Base-by-base conservation (phyloP, 1,284 basidiomycete genomes). In the Sporisorium iseilematis-ciliati region DNA sequence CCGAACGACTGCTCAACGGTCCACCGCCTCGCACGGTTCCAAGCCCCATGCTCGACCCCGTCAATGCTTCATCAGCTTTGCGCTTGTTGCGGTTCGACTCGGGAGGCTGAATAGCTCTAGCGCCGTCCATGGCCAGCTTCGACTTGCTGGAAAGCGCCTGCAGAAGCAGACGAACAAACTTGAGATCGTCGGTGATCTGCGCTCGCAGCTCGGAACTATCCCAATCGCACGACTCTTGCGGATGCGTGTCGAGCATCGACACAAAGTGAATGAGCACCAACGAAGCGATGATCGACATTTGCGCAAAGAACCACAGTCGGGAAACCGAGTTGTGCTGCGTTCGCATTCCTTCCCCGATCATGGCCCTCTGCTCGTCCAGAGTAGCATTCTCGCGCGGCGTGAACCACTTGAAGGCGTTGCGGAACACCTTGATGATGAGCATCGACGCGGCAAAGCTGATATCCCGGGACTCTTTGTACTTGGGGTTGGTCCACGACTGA, bases 231-330 rank as follows among this genome's bases (percentile, higher is more conserved):
- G 69, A 49, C 53, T 77, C 75, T 43, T 77, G 65, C 25, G 75
- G 75, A 55, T 81, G 69, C 35, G 71, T 74, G 53, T 76, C 78
- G 46, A 82, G 66, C 55, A 81, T 73, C 20, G 73, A 70, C 10
- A 81, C 57, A 65, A 80, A 80, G 67, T 82, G 78, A 25, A 80
- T 65, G 11, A 82, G 67, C 20, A 82, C 68, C 3, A 82, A 69
- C 50, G 72, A 75, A 4, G 73, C 70, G 23, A 77, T 76, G 48
- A 79, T 75, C 40, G 71, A 67, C 73, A 75, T 78, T 43, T 79
- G 79, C 7, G 73, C 75, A 58, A 81, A 76, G 63, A 63, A 76
- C 81, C 81, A 82, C 10, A 81, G 60, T 26, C 49, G 45, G 46
- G 58, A 76, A 14, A 59, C 75, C 65, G 52, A 78, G 38, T 74